phyloP scores from a whole-genome alignment of 495 filamentous ascomycete species.

The Neurospora sp. region DNA sequence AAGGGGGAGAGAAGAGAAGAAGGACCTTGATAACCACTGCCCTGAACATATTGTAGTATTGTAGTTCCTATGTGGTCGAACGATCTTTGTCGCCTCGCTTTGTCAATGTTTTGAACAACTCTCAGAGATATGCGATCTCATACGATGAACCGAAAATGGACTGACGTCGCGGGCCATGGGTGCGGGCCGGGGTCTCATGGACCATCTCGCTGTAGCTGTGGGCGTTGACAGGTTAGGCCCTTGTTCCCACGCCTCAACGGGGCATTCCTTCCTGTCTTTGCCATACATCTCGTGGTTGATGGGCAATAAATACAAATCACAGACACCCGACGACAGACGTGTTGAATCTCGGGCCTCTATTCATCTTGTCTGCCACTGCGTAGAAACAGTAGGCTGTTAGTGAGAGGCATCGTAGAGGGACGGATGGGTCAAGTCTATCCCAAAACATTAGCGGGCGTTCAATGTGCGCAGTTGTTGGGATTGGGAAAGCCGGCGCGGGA shows the following conservation, averaged over 20 bases:
- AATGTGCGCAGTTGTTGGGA: background rate
- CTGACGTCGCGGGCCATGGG: conserved; percentile 5
- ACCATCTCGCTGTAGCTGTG: background rate
- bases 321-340: background rate
- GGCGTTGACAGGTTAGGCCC: background rate
- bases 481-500: background rate
- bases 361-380: background rate
- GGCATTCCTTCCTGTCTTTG: background rate
- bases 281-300: background rate
- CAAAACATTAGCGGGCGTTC: background rate
- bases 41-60: background rate
- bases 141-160: background rate
- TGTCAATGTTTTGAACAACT: background rate
- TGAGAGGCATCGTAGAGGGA: conserved; percentile 29
- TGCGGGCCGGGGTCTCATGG: conserved; percentile 6
- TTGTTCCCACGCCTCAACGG: conserved; percentile 8
- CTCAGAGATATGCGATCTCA: background rate
- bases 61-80: background rate
- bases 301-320: background rate
- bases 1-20: background rate
- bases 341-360: background rate
- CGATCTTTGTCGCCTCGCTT: background rate
- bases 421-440: conserved; percentile 72
- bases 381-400: background rate
- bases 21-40: background rate